Base-by-base conservation (phyloP, 129 eudicot species). In the Chrysanthemum makinoi region DNA sequence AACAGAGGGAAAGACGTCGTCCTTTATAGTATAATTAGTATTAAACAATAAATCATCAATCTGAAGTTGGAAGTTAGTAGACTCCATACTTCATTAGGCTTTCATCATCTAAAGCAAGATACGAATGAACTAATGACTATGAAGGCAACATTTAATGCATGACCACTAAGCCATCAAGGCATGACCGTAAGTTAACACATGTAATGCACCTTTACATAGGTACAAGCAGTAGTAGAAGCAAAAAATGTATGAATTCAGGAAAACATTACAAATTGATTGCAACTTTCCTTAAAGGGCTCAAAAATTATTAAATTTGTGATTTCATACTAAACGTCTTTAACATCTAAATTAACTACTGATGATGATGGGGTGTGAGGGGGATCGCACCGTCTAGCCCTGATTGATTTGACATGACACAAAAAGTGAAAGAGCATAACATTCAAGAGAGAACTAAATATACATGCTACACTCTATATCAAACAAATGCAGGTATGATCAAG, bases 341-440 rank as follows among this genome's bases (percentile, higher is more conserved):
- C 26, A 24, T 24, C 26, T 20, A 14, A 2, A 50, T 39, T 39
- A 39, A 39, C 46, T 39, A 39, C 9, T 7, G 10, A 39, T 1
- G 8, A 39, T 39, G 46, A 9, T 6, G 43, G 43, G 7, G 20
- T 20, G 20, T 20, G 20, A 6, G 43, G 7, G 43, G 43, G 7
- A 33, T 33, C 43, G 43, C 43, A 33, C 7, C 43, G 43, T 33
- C 43, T 33, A 33, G 43, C 43, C 43, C 43, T 33, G 43, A 33
- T 6, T 33, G 14, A 10, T 18, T 9, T 16, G 62, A 57, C 10
- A 20, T 17, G 35, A 57, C 10, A 57, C 35, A 57, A 57, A 57
- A 57, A 57, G 69, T 43, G 24, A 9, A 64, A 64, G 69, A 43
- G 19, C 54, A 65, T 65, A 65, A 19, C 54, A 43, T 8, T 65